A percentile compares a stretch with the other conserved stretches of the same genome.
These are phyloP conservation scores for Cystobasidium sp. DNA, from an alignment of 1,284 basidiomycete species.

Conservation along the genomic window DNA sequence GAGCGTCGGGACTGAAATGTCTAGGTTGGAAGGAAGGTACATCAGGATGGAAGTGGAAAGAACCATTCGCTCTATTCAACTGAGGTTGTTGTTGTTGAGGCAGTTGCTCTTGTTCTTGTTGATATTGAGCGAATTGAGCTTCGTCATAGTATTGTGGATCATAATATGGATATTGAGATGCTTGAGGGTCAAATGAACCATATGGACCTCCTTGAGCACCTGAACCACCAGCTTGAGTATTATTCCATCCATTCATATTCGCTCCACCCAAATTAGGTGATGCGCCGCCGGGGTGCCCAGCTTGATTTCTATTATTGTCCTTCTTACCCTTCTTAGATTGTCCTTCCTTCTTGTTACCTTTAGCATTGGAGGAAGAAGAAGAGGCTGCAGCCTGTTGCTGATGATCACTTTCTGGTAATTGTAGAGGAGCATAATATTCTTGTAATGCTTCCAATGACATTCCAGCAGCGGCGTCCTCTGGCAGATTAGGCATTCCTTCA, in stretches of 20 bases:
- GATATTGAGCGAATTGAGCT: not conserved
- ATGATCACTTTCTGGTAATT: not conserved
- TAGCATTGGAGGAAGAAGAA: conserved; percentile 2
- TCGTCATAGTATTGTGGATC: conserved; percentile 11
- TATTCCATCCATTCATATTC: not conserved
- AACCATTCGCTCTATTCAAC: not conserved
- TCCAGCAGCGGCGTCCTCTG: conserved; percentile 7
- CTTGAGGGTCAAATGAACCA: conserved; percentile 16
- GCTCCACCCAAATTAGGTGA: not conserved
- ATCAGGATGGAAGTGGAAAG: conserved; percentile 36
- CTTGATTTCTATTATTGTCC: conserved; percentile 15
- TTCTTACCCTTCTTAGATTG: conserved; percentile 6
- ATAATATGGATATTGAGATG: conserved; percentile 6
- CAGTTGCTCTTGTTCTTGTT: not conserved
- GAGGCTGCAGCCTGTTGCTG: conserved; percentile 1
- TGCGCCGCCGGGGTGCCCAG: not conserved
- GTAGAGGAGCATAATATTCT: conserved; percentile 8
- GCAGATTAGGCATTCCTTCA: conserved; percentile 38
- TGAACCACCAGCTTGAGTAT: too few species aligned
- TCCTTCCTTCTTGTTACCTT: conserved; percentile 14
- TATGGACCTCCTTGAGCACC: not conserved
- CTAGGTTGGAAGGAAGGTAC: conserved; percentile 25
- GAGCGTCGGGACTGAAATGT: conserved; percentile 13
- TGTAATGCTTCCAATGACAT: conserved; percentile 24
- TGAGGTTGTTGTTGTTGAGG: not conserved